Evolutionary conservation across 2,329 filamentous ascomycete genomes (phyloP), one percentile per base, ranked within the genome.

Genomic region (Curvularia hawaiiensis): DNA sequence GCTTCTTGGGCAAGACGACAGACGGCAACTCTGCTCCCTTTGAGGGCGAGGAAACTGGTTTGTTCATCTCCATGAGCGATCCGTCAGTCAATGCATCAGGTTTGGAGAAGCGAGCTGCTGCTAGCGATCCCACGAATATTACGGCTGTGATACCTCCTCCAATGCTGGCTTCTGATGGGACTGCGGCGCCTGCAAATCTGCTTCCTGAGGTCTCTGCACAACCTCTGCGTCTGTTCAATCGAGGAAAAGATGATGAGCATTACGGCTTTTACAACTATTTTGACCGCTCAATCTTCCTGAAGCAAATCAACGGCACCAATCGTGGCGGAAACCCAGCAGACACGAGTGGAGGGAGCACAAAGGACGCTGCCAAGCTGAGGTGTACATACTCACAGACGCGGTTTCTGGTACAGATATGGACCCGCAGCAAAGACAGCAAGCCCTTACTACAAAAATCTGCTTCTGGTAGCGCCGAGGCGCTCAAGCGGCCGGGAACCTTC

Each of bases 221-320:
- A 69, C 94, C 92, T 0, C 81, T 98, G 12, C 86, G 90, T 1
- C 84, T 98, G 1, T 98, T 88, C 75, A 91, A 98, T 74, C 90
- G 92, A 20, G 92, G 90, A 18, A 81, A 90, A 28, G 79, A 84
- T 2, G 89, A 88, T 0, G 94, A 98, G 75, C 92, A 97, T 77
- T 97, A 96, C 75, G 92, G 91, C 2, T 97, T 97, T 78, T 97
- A 97, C 79, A 90, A 85, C 0, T 96, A 97, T 80, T 98, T 90
- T 76, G 88, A 92, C 77, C 91, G 92, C 63, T 90, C 89, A 9
- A 91, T 96, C 62, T 96, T 94, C 79, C 82, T 96, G 60, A 86
- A 88, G 65, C 87, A 86, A 16, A 78, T 85, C 56, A 82, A 83
- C 61, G 80, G 80, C 33, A 69, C 64, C 24, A 74, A 73, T 35